Evolutionary conservation across 2,329 filamentous ascomycete species (phyloP), one percentile per base, ranked within the genome.

Genomic region (Conoideocrella luteorostrata): DNA sequence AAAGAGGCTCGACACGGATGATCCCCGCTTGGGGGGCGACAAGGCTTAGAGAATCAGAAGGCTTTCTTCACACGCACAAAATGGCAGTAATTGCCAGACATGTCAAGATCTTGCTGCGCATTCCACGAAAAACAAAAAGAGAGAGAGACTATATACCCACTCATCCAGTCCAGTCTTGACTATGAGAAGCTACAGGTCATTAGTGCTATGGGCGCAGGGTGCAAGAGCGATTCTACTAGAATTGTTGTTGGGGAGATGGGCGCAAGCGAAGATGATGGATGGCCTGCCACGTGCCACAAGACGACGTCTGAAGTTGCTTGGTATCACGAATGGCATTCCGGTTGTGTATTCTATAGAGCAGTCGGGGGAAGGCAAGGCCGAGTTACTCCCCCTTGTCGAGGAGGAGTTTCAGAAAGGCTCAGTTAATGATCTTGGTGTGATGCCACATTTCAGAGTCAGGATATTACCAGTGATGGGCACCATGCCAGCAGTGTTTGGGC

Each of bases 401-500:
- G 88, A 93, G 39, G 90, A 97, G 60, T 93, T 89, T 56, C 66
- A 79, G 38, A 95, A 93, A 65, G 93, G 93, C 15, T 74, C 81
- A 15, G 88, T 97, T 0, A 83, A 85, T 21, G 90, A 96, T 52
- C 74, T 97, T 0, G 86, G 89, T 33, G 87, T 94, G 0, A 75
- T 98, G 40, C 86, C 90, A 2, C 90, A 95, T 60, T 98, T 98
- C 63, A 78, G 93, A 20, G 88, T 95, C 9, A 78, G 93, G n/a
- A 98, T 98, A 45, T 67, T 98, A 7, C 93, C 93, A 0, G 93
- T 98, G 0, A 69, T 98, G 3, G 93, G 93, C 1, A 98, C 93
- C 0, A 96, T 98, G 90, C 93, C 93, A 0, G 91, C 93, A 3
- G 84, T 97, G 1, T 98, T 98, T 62, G 93, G 93, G 7, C 86